phyloP scores from a whole-genome alignment of 2,329 filamentous ascomycete genomes.

The Sclerotinia borealis region DNA sequence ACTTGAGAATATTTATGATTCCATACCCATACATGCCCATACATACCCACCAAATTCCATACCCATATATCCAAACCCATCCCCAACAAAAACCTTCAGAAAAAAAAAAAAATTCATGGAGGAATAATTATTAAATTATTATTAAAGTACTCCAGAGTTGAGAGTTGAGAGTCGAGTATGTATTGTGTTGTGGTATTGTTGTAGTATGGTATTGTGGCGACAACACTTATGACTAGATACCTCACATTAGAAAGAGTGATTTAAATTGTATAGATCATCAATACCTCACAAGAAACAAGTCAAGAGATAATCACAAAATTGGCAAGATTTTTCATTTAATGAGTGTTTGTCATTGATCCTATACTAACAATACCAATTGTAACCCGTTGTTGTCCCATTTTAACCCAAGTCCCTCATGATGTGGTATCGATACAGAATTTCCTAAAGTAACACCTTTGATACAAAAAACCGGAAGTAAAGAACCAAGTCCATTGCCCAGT shows the following conservation, averaged over 20 bases:
- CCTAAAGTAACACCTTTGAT: neutral
- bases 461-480: neutral
- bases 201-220: too few species aligned
- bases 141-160: too few species aligned
- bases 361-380: neutral
- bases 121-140: too few species aligned
- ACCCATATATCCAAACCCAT: too few species aligned
- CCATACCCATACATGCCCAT: too few species aligned
- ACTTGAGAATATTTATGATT: too few species aligned
- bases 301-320: neutral
- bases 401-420: neutral
- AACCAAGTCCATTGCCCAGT: neutral
- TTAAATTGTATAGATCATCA: neutral
- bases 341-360: neutral
- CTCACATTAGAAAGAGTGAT: neutral
- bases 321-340: neutral
- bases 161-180: too few species aligned
- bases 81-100: too few species aligned
- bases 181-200: too few species aligned
- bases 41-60: too few species aligned
- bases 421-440: slow-evolving; percentile 7
- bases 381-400: neutral
- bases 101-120: too few species aligned
- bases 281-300: neutral
- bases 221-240: too few species aligned